These are phyloP conservation scores for Fabrea salina DNA, from an alignment of 169 alveolate genomes.

Conservation along the genomic window DNA sequence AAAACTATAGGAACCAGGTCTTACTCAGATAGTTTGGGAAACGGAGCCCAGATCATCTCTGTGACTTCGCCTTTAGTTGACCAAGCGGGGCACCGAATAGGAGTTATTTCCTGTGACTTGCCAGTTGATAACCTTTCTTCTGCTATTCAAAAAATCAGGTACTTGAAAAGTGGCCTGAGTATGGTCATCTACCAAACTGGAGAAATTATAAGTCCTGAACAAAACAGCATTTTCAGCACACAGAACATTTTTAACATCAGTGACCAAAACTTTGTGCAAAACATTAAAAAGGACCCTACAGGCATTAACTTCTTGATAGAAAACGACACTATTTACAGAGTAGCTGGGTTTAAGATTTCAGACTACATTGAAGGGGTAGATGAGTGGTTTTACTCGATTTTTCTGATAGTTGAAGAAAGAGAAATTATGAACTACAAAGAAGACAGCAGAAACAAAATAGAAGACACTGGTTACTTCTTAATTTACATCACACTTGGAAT, in stretches of 20 bases:
- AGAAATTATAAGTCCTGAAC: not conserved
- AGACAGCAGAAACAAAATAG: not conserved
- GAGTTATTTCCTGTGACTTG: not conserved
- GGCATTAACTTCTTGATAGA: not conserved
- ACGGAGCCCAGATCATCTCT: not conserved
- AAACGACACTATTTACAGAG: not conserved
- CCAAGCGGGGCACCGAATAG: not conserved
- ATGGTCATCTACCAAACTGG: not conserved
- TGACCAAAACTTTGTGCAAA: not conserved
- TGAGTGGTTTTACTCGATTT: not conserved
- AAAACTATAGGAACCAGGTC: not conserved
- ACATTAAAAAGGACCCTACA: not conserved
- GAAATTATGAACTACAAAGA: constrained; percentile 12
- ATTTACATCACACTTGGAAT: not conserved
- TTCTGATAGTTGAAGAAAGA: not conserved
- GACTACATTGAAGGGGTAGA: not conserved
- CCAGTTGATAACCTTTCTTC: not conserved
- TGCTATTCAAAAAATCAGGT: not conserved
- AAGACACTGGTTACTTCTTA: not conserved
- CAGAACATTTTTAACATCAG: not conserved
- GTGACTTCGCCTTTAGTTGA: not conserved
- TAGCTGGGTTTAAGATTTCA: not conserved
- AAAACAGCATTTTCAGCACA: not conserved
- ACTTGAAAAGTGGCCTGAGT: not conserved
- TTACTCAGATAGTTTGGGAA: not conserved